Conservation (phyloP, 2,329 filamentous ascomycete genomes). For the Claviceps maximensis region DNA sequence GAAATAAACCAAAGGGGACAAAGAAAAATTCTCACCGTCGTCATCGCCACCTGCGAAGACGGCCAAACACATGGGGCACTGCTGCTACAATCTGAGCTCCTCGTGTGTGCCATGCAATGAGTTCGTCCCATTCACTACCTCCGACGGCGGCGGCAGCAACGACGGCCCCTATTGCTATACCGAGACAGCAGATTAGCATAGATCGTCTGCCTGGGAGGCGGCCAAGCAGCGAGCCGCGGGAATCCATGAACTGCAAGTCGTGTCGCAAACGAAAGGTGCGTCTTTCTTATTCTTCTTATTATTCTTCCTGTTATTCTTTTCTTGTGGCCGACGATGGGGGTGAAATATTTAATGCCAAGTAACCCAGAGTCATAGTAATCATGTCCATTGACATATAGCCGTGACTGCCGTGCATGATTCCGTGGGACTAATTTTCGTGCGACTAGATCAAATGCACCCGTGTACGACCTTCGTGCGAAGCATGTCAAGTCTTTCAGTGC, state of each 20-base stretch:
- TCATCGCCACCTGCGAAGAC: neutral
- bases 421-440: neutral
- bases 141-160: neutral
- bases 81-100: neutral
- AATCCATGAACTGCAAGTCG: conserved; percentile 93
- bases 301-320: too few relatives aligned
- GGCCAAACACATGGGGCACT: neutral
- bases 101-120: conserved; percentile 16
- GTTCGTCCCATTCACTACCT: conserved; percentile 7
- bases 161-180: conserved; percentile 40
- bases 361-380: neutral
- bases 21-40: neutral
- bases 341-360: too few relatives aligned
- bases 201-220: conserved; percentile 62
- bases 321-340: too few relatives aligned
- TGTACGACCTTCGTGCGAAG: conserved; percentile 71
- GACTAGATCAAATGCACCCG: conserved; percentile 82
- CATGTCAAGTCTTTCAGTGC: conserved; percentile 80
- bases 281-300: too few relatives aligned
- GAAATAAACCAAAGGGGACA: neutral
- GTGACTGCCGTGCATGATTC: neutral
- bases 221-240: conserved; percentile 61
- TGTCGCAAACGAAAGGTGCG: conserved; percentile 81
- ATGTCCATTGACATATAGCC: neutral
- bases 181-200: conserved; percentile 68